Conservation (phyloP, 148 eudicot genomes). For the Diospyros lotus region DNA sequence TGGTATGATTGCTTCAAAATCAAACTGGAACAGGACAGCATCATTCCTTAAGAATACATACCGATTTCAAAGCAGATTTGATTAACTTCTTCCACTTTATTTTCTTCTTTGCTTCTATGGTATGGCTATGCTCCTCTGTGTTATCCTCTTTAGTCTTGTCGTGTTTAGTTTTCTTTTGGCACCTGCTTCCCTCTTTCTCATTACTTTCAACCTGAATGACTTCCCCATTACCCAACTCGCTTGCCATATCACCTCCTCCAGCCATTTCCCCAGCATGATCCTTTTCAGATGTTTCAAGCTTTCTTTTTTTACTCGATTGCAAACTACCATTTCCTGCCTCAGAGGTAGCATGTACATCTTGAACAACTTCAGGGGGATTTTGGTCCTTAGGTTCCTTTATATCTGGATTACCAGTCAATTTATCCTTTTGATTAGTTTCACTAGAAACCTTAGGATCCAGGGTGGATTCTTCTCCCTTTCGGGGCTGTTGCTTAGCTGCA, state of each 20-base stretch:
- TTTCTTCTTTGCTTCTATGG: conserved; percentile 33
- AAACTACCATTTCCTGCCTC: conserved; percentile 27
- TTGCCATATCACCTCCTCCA: conserved; percentile 18
- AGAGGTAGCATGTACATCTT: conserved; percentile 18
- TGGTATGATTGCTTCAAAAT: neutral
- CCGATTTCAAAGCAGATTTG: conserved; percentile 63
- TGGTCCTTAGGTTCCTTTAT: conserved; percentile 23
- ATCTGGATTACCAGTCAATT: conserved; percentile 14
- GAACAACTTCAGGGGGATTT: conserved; percentile 24
- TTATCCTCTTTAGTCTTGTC: conserved; percentile 24
- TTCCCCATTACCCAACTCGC: conserved; percentile 36
- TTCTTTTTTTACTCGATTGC: conserved; percentile 53
- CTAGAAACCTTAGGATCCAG: conserved; percentile 19
- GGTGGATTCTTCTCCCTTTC: conserved; percentile 39
- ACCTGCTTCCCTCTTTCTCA: conserved; percentile 23
- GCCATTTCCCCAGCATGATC: conserved; percentile 15
- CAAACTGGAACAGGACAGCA: neutral
- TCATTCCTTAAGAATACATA: conserved; percentile 20
- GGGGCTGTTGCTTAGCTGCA: conserved; percentile 56
- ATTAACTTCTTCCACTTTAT: conserved; percentile 93
- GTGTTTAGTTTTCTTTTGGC: conserved; percentile 48
- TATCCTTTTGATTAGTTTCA: conserved; percentile 30
- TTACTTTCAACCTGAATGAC: conserved; percentile 27
- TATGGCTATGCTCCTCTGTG: conserved; percentile 13
- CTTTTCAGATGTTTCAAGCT: conserved; percentile 33